These are phyloP conservation scores for Rhamnella rubrinervis DNA, from an alignment of 331 rosid species.

Conservation along the genomic window DNA sequence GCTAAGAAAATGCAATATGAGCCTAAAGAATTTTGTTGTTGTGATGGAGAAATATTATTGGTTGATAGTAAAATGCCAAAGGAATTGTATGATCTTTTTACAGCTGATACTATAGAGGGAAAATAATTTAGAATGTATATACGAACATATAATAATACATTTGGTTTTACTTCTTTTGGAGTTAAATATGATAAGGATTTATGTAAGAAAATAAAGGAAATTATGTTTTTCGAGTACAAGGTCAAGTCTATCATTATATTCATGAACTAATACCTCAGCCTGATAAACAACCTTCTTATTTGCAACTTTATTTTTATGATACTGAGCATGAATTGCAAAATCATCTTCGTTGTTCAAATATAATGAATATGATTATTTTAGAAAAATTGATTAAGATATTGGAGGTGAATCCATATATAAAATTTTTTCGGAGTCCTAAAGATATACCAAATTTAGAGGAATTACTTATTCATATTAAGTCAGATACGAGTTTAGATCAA, in stretches of 20 bases:
- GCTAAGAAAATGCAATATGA: neutral
- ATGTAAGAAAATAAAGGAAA: neutral
- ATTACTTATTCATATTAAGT: neutral
- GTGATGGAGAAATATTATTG: neutral
- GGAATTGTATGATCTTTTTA: neutral
- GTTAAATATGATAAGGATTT: neutral
- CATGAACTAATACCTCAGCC: too few species aligned
- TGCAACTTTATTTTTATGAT: constrained; percentile 8
- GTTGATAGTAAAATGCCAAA: neutral
- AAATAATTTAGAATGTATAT: neutral
- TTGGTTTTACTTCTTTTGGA: constrained; percentile 4
- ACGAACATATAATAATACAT: neutral
- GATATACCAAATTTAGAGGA: neutral
- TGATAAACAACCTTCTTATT: neutral
- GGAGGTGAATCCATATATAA: neutral
- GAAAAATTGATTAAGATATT: too few species aligned
- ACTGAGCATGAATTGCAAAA: neutral
- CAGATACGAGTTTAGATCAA: neutral
- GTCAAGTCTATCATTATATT: neutral
- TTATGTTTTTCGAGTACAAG: neutral
- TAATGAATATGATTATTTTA: neutral
- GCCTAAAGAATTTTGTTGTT: neutral
- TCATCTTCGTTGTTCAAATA: neutral
- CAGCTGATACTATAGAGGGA: neutral
- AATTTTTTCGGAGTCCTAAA: too few species aligned